Base-by-base conservation (phyloP, 2,329 filamentous ascomycete genomes). In the Sporothrix globosa region DNA sequence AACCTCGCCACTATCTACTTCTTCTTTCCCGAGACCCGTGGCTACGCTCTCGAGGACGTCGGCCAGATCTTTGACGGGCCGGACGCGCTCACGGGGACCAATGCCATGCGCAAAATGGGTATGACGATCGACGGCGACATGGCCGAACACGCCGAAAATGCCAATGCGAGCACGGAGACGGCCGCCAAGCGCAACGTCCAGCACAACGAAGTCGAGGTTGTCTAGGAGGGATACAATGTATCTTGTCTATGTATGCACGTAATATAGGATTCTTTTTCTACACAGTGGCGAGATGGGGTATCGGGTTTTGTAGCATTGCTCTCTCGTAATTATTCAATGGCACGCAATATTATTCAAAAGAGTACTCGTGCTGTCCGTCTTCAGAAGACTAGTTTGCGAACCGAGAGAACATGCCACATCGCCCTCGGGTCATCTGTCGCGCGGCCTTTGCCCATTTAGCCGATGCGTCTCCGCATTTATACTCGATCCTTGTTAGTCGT, bases 11-110 rank as follows among this genome's bases (percentile, higher is more conserved):
- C 84, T 67, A 71, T 73, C 39, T 74, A 69, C 48, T 73, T 74
- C 52, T 71, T 72, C 63, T 75, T 72, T 54, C 74, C 74, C 13
- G 74, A 75, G 68, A 71, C 69, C 69, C 70, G 48, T 44, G 67
- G 67, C 50, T 68, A 65, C 11, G 69, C 50, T 10, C 60, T 73
- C 1, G 72, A 73, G 65, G 72, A 73, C 21, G 56, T 73, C 78
- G 90, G 92, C 75, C 83, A 86, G 70, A 88, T 92, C 72, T 79
- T 79, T 61, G 78, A 74, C 46, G 73, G 71, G 17, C 69, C 69
- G 4, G 63, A 58, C 27, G 67, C 67, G 7, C 34, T 58, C n/a
- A 27, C 46, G 4, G 69, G 63, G 19, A 61, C 69, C 21, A 68
- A 61, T 4, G 58, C 56, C 2, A 65, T 69, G 70, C 52, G 41